phyloP scores from a whole-genome alignment of 148 eudicot species.

The Arctostaphylos glauca region DNA sequence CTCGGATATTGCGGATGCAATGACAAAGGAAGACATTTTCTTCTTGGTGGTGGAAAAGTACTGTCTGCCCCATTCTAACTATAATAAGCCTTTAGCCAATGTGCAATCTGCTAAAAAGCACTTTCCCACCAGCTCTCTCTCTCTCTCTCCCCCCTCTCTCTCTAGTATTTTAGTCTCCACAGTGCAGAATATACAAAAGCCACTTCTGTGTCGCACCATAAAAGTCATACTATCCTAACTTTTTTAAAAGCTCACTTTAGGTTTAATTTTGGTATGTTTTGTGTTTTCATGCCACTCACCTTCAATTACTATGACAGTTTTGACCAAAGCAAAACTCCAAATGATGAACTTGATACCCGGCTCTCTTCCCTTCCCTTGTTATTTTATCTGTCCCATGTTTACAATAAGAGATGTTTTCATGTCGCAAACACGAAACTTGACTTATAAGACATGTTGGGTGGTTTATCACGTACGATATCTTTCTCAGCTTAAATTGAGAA shows the following conservation, averaged over 20 bases:
- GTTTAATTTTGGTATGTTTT: neutral
- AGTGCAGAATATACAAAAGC: conserved; percentile 13
- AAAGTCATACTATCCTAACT: neutral
- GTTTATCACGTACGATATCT: too few relatives aligned
- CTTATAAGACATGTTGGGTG: too few relatives aligned
- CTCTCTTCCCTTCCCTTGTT: too few relatives aligned
- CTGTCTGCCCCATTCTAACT: neutral
- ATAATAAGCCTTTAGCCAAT: neutral
- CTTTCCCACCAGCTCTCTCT: neutral
- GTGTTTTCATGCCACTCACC: too few relatives aligned
- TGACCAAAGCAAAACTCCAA: too few relatives aligned
- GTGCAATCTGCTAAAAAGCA: conserved; percentile 21
- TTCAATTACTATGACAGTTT: too few relatives aligned
- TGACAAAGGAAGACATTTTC: neutral
- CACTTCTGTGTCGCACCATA: neutral
- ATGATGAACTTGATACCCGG: too few relatives aligned
- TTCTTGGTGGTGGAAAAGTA: neutral
- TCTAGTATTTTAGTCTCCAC: neutral
- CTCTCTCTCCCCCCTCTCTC: neutral
- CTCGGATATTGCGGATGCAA: conserved; percentile 7
- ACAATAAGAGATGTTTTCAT: too few relatives aligned
- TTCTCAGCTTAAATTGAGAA: too few relatives aligned
- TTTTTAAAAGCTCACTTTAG: neutral
- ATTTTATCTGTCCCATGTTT: too few relatives aligned
- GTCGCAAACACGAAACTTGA: too few relatives aligned